Percentiles rank a stretch among this genome's conserved stretches.
Conservation (phyloP, 768 basidiomycete genomes). For the Tulasnella sp. region DNA sequence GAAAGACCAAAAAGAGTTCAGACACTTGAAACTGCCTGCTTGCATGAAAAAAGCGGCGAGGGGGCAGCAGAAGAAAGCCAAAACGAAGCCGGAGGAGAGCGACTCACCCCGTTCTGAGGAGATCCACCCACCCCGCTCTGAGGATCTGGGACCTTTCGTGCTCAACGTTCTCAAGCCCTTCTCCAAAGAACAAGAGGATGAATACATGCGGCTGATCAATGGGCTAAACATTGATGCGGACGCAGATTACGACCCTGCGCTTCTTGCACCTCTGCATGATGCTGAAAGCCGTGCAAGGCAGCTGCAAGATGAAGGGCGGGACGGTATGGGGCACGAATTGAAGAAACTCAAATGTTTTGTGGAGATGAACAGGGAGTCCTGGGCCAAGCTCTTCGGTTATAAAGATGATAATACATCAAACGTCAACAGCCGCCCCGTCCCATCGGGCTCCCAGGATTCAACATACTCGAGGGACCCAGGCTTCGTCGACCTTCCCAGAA, state of each 20-base stretch:
- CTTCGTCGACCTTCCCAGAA: constrained; percentile 39
- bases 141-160: constrained; percentile 33
- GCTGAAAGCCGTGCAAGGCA: constrained; percentile 36
- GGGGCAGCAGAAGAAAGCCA: background rate
- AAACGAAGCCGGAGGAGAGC: background rate
- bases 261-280: constrained; percentile 44
- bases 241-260: constrained; percentile 34
- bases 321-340: constrained; percentile 40
- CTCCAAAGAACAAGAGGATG: constrained; percentile 18
- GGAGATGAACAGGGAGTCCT: constrained; percentile 5
- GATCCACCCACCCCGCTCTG: background rate
- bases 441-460: background rate
- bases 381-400: background rate
- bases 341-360: constrained; percentile 44
- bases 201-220: constrained; percentile 17
- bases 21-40: background rate
- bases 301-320: constrained; percentile 18
- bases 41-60: constrained; percentile 31
- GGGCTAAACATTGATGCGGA: background rate
- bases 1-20: constrained; percentile 36
- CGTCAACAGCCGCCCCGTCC: background rate
- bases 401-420: background rate
- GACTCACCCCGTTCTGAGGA: background rate
- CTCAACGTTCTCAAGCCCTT: constrained; percentile 26
- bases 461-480: background rate